Evolutionary conservation across 225 moss, liverwort and hornwort genomes (phyloP).

Genomic region (Physcomitrium patens): DNA sequence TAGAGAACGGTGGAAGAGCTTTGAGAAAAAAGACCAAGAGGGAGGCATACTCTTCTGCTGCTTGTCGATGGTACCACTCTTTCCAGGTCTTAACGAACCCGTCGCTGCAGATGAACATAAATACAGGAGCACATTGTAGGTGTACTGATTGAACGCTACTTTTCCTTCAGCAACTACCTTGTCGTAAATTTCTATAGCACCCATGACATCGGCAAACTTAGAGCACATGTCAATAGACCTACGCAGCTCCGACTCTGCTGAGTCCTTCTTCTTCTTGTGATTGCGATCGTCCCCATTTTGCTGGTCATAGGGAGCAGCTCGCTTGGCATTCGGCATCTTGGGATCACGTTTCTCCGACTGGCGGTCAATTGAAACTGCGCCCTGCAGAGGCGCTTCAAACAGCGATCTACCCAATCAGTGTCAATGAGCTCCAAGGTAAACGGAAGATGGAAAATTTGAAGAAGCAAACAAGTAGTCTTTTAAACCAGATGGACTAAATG

Average conservation of each 20-base stretch:
- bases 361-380: background rate
- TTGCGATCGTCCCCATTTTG: slow-evolving; percentile 34
- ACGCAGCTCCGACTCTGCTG: slow-evolving; percentile 62
- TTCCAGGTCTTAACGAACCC: slow-evolving; percentile 57
- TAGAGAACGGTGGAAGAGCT: background rate
- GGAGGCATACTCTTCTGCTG: slow-evolving; percentile 37
- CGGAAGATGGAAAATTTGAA: background rate
- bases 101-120: slow-evolving; percentile 73
- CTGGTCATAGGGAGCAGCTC: slow-evolving; percentile 22
- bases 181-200: slow-evolving; percentile 64
- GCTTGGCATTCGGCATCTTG: slow-evolving; percentile 38
- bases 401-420: background rate
- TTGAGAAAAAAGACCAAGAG: background rate
- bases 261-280: slow-evolving; percentile 54
- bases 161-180: slow-evolving; percentile 48
- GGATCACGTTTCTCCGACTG: background rate
- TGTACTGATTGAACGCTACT: slow-evolving; percentile 71
- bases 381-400: slow-evolving; percentile 31
- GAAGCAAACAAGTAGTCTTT: background rate
- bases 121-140: slow-evolving; percentile 72
- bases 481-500: background rate
- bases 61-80: slow-evolving; percentile 61
- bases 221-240: slow-evolving; percentile 80
- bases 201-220: slow-evolving; percentile 63
- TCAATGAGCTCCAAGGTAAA: background rate